These are phyloP conservation scores for Aspergillus latus DNA, from an alignment of 2,329 filamentous ascomycete genomes.

Conservation along the genomic window DNA sequence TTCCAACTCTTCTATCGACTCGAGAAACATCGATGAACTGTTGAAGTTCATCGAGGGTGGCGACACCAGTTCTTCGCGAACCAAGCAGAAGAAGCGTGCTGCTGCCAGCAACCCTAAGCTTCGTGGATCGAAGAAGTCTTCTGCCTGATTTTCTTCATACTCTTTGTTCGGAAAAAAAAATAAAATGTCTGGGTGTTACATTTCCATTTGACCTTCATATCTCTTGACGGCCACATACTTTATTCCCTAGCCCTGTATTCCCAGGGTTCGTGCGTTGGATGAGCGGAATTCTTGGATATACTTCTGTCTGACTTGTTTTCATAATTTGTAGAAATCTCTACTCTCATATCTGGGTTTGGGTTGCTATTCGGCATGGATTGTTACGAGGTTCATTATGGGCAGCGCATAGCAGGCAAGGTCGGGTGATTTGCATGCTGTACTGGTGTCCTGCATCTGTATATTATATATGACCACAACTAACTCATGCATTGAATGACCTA, in stretches of 20 bases:
- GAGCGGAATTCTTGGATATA: slow-evolving; percentile 28
- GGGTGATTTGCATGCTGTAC: slow-evolving; percentile 31
- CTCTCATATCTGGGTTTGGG: slow-evolving; percentile 25
- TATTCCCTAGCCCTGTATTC: slow-evolving; percentile 23
- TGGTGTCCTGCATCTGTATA: slow-evolving; percentile 24
- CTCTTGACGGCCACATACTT: slow-evolving; percentile 32
- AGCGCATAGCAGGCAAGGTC: slow-evolving; percentile 33
- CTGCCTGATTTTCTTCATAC: slow-evolving; percentile 25
- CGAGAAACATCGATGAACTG: slow-evolving; percentile 86
- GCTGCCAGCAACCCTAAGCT: slow-evolving; percentile 46
- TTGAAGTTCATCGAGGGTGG: slow-evolving; percentile 89
- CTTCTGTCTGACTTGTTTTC: slow-evolving; percentile 3
- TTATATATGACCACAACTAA: slow-evolving; percentile 29
- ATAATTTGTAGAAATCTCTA: slow-evolving; percentile 37
- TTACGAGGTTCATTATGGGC: slow-evolving; percentile 22
- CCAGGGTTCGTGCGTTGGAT: slow-evolving; percentile 29
- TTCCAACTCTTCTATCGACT: slow-evolving; percentile 58
- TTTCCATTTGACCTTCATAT: slow-evolving; percentile 25
- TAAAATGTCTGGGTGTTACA: slow-evolving; percentile 15
- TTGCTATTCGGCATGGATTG: slow-evolving; percentile 24
- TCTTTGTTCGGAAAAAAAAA: slow-evolving; percentile 5
- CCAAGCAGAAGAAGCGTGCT: slow-evolving; percentile 48
- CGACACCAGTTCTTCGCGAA: slow-evolving; percentile 41
- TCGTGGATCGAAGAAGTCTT: slow-evolving; percentile 41
- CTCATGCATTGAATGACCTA: slow-evolving; percentile 27